Base-by-base conservation (phyloP, 2,329 filamentous ascomycete genomes). In the Niveomyces coronatus region DNA sequence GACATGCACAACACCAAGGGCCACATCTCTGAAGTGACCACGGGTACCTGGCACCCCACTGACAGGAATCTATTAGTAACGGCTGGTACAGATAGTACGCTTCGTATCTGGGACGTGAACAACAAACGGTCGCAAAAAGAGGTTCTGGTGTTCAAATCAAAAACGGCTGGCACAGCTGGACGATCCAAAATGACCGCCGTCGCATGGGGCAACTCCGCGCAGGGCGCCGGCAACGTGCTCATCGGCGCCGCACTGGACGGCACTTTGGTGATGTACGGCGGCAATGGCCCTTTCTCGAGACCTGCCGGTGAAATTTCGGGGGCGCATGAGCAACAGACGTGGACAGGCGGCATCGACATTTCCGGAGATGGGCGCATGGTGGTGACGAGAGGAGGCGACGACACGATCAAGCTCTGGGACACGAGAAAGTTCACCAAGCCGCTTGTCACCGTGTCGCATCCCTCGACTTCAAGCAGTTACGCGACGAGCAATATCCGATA, bases 1-100 rank as follows among this genome's bases (percentile, higher is more conserved):
- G 91, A 98, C 57, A 93, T 96, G 82, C 77, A 95, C 61, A 88
- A 96, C 56, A 98, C 91, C 4, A 96, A 95, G 57, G 91, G 91
- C 2, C 91, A 98, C 60, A 79, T 95, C 37, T 88, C 88, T 4
- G 91, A 95, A 60, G 76, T 95, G 28, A 87, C 86, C 4, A 83
- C 81, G 16, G 89, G 85, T 16, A 82, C 82, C 27, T 98, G 91
- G 91, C 85, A 89, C 59, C 91, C 91, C 1, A 79, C 79, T 3
- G 80, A 95, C 55, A 79, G 73, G 52, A 87, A 94, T 48, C 51
- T 88, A 1, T 93, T 86, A 54, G 80, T 89, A 18, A 98, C 91
- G 2, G 88, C 87, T 27, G 88, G 88, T 7, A 93, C 88, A 8
- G 91, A 98, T 57, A 95, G 89, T 55, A 98, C 91, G 1, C 63